A percentile compares a stretch with the other conserved stretches of the same genome.
Evolutionary conservation across 306 rosid genomes (phyloP).

Genomic region (Albizia julibrissin): DNA sequence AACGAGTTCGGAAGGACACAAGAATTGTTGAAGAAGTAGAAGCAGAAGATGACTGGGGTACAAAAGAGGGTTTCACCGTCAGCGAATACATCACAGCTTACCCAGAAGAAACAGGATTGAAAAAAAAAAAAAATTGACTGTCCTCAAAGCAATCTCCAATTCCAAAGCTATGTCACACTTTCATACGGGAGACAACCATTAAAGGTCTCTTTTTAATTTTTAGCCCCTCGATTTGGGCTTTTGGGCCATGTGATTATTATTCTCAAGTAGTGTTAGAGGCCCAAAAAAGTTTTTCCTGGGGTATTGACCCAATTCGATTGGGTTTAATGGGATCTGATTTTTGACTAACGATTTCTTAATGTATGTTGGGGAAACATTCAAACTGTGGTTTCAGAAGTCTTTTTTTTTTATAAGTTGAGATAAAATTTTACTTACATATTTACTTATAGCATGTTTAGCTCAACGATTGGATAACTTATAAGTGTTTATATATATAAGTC

Average conservation of each 20-base stretch:
- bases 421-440: too few species aligned
- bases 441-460: too few species aligned
- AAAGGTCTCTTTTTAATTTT: background rate
- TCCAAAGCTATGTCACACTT: background rate
- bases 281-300: background rate
- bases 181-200: background rate
- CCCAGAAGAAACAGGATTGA: background rate
- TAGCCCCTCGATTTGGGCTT: background rate
- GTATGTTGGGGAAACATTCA: too few species aligned
- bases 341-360: too few species aligned
- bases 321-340: background rate
- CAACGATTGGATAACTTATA: too few species aligned
- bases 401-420: too few species aligned
- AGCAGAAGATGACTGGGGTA: slow-evolving; percentile 29
- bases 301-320: background rate
- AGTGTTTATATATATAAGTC: too few species aligned
- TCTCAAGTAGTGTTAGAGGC: background rate
- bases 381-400: too few species aligned
- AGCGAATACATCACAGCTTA: slow-evolving; percentile 35
- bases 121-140: background rate
- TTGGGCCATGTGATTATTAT: background rate
- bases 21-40: slow-evolving; percentile 28
- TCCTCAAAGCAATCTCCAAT: background rate
- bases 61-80: slow-evolving; percentile 38
- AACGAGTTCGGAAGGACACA: slow-evolving; percentile 25